Evolutionary conservation across 2,329 filamentous ascomycete genomes (phyloP).

Genomic region (Aureobasidium sp.): DNA sequence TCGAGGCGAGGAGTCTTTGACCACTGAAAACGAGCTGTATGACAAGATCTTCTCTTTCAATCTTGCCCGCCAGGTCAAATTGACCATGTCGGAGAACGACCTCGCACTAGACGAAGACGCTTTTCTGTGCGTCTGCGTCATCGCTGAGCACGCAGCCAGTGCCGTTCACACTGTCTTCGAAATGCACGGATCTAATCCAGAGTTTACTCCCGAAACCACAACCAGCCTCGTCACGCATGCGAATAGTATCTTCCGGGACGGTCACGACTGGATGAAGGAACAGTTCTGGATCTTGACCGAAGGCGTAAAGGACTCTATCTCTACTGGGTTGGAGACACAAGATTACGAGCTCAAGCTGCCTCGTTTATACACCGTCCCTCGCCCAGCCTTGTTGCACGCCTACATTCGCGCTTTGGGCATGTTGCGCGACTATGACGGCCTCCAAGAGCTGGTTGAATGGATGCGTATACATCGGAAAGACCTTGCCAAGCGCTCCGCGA

Average conservation of each 20-base stretch:
- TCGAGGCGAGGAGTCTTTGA: neutral
- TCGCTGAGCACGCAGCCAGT: constrained; percentile 27
- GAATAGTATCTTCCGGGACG: neutral
- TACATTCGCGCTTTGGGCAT: constrained; percentile 60
- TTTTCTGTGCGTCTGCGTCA: constrained; percentile 28
- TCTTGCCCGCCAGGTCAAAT: constrained; percentile 24
- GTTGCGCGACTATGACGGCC: constrained; percentile 52
- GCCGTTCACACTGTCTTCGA: constrained; percentile 17
- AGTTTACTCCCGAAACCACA: neutral
- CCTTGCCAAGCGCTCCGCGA: constrained; percentile 22
- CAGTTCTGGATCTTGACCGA: constrained; percentile 17
- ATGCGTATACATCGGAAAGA: constrained; percentile 45
- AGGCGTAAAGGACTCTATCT: neutral
- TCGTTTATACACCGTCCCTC: constrained; percentile 38
- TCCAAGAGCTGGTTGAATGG: constrained; percentile 54
- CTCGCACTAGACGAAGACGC: constrained; percentile 30
- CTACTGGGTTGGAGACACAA: neutral
- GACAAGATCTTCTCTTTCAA: constrained; percentile 21
- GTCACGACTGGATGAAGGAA: neutral
- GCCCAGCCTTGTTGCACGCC: constrained; percentile 45
- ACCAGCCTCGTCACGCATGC: neutral
- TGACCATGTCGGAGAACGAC: constrained; percentile 25
- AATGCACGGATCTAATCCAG: neutral
- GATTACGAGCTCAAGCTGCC: constrained; percentile 18
- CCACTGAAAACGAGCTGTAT: neutral